A percentile compares a stretch with the other conserved stretches of the same genome.
Evolutionary conservation across 257 asterid species (phyloP).

Genomic region (Primulina eburnea): DNA sequence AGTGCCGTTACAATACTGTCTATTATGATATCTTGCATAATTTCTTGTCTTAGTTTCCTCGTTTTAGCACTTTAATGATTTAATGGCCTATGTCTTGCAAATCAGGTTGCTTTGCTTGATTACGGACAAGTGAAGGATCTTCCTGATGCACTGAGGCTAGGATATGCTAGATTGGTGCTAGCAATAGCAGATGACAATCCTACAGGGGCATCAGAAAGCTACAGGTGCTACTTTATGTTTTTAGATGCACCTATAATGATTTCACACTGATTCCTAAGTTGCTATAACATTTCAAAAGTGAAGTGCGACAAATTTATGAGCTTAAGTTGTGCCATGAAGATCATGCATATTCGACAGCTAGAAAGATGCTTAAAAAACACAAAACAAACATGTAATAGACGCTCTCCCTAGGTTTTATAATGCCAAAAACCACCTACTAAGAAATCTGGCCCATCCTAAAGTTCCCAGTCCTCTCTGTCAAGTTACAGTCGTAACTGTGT

Average conservation of each 20-base stretch:
- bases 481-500: not conserved
- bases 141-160: constrained; percentile 82
- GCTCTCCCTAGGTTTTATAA: not conserved
- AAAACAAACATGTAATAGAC: not conserved
- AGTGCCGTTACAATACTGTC: constrained; percentile 27
- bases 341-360: constrained; percentile 2
- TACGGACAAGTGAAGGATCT: constrained; percentile 99
- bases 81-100: constrained; percentile 4
- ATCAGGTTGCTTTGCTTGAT: constrained; percentile 93
- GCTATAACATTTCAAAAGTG: not conserved
- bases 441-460: not conserved
- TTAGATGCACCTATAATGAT: not conserved
- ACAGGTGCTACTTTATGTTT: constrained; percentile 50
- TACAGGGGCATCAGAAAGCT: constrained; percentile 72
- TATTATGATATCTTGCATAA: constrained; percentile 18
- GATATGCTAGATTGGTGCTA: constrained; percentile 84
- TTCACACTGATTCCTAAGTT: not conserved
- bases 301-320: not conserved
- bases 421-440: not conserved
- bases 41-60: constrained; percentile 18
- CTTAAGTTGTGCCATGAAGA: constrained; percentile 15
- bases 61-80: constrained; percentile 3
- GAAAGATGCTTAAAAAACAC: not conserved
- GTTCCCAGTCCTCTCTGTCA: not conserved
- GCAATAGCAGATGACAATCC: constrained; percentile 92